Percentiles rank a stretch among this genome's conserved stretches.
Evolutionary conservation across 2,329 filamentous ascomycete species (phyloP).

Genomic region (Coniochaeta pulveracea): DNA sequence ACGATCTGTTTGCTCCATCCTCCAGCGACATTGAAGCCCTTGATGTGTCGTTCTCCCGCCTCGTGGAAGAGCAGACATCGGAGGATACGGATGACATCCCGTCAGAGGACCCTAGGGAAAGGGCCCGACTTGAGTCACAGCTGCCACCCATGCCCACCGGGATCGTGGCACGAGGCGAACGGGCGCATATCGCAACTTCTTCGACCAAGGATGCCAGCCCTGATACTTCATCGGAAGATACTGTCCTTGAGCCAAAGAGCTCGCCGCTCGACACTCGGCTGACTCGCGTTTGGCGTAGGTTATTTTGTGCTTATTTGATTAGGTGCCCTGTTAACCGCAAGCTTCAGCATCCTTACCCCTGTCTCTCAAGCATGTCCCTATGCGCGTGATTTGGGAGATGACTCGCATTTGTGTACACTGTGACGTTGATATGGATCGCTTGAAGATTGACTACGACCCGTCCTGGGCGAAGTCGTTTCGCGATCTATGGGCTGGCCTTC

Average conservation of each 20-base stretch:
- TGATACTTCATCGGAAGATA: no score
- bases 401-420: slow-evolving; percentile 35
- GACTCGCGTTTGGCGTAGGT: slow-evolving; percentile 28
- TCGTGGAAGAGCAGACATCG: no score
- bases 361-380: slow-evolving; percentile 29
- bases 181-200: no score
- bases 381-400: slow-evolving; percentile 41
- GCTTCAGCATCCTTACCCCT: slow-evolving; percentile 25
- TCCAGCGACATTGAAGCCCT: slow-evolving; percentile 4
- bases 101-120: no score
- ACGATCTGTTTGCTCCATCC: slow-evolving; percentile 2
- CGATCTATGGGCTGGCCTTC: slow-evolving; percentile 29
- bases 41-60: slow-evolving; percentile 9
- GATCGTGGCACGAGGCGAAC: no score
- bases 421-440: slow-evolving; percentile 23
- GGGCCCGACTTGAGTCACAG: no score
- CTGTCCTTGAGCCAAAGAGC: neutral
- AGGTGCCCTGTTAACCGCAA: slow-evolving; percentile 2
- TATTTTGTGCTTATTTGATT: neutral
- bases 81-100: no score
- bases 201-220: no score
- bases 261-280: slow-evolving; percentile 16
- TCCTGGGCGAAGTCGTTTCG: slow-evolving; percentile 34
- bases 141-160: no score
- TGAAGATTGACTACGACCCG: slow-evolving; percentile 24